Evolutionary conservation across 768 basidiomycete genomes (phyloP), one percentile per base, ranked within the genome.

Genomic region (Phylloporus sp.): DNA sequence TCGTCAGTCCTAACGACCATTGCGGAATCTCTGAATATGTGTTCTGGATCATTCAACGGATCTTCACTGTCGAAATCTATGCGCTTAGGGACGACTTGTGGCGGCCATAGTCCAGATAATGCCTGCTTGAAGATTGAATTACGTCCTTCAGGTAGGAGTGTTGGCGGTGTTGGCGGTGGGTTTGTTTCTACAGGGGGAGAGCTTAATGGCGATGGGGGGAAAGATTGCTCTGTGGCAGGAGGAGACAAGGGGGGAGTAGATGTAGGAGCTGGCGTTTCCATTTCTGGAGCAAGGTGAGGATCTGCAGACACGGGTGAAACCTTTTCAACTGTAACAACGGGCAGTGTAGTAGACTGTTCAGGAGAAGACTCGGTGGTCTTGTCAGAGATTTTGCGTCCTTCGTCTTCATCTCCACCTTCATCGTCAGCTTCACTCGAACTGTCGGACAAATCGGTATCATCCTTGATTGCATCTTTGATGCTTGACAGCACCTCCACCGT

Each of bases 1-100:
- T 99, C 97, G 66, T 97, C 94, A 18, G 93, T 93, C 18, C 95
- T 81, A 18, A 99, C 88, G 45, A 97, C 85, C 82, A 98, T 95
- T 2, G 88, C 85, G 15, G 91, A 93, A 63, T 95, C 95, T 32
- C 91, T 80, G 72, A 97, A 97, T 43, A 98, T 86, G 63, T 98
- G 93, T 61, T 97, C 95, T 2, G 85, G 85, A 64, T 91, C 87
- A 54, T 79, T 77, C 67, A 85, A 78, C 5, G 81, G 80, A 60
- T 90, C 86, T 11, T 87, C 85, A 5, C 49, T 73, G 61, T 86
- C 82, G 56, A 80, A 72, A 29, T 75, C 82, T 64, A 78, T 72
- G 10, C 90, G 80, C 53, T 69, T 73, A 16, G 70, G 66, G 53
- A 82, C 72, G 57, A 77, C 50, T 65, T 80, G 68, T 59, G 84